A percentile compares a stretch with the other conserved stretches of the same genome.
Conservation (phyloP, 1,139 yeast genomes). For the Torulaspora pretoriensis region DNA sequence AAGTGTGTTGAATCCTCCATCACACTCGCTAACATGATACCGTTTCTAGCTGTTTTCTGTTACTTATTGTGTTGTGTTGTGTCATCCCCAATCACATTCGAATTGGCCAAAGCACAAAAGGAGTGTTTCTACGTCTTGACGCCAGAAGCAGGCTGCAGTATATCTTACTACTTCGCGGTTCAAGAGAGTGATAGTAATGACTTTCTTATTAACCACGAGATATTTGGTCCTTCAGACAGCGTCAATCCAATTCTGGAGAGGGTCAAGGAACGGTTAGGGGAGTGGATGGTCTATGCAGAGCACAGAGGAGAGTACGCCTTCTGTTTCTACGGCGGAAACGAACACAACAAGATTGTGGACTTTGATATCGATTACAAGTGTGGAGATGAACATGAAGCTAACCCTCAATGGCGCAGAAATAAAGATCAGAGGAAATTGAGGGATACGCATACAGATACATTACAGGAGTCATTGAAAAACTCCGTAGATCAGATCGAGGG, state of each 20-base stretch:
- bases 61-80: background rate
- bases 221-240: conserved; percentile 64
- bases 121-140: conserved; percentile 79
- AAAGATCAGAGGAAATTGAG: conserved; percentile 19
- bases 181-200: conserved; percentile 72
- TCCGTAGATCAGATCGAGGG: conserved; percentile 61
- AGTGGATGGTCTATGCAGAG: conserved; percentile 69
- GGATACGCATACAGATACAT: conserved; percentile 32
- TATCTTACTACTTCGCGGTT: conserved; percentile 86
- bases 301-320: conserved; percentile 82
- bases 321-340: conserved; percentile 85
- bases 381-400: conserved; percentile 51
- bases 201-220: conserved; percentile 75
- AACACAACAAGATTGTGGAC: conserved; percentile 85
- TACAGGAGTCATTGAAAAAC: conserved; percentile 51
- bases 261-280: conserved; percentile 76
- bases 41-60: background rate
- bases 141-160: conserved; percentile 54
- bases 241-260: conserved; percentile 48
- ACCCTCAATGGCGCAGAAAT: conserved; percentile 60
- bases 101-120: conserved; percentile 70
- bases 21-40: background rate
- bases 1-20: background rate
- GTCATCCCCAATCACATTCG: conserved; percentile 63
- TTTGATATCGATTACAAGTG: conserved; percentile 58